Conservation (phyloP, 1,284 basidiomycete species). For the Dichomitus squalens region DNA sequence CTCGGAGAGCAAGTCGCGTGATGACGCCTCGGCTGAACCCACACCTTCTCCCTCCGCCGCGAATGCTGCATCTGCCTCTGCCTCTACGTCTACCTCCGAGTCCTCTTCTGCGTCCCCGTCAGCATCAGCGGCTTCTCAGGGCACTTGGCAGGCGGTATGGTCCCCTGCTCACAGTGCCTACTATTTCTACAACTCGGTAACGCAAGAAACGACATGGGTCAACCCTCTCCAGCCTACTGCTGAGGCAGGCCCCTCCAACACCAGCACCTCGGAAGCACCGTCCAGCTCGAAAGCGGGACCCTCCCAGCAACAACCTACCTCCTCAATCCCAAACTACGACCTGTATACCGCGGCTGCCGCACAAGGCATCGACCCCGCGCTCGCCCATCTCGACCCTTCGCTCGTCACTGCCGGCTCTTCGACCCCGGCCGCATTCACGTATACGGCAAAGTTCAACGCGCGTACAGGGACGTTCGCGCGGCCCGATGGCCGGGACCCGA, state of each 20-base stretch:
- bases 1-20: conserved; percentile 3
- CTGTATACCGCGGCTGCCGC: conserved; percentile 66
- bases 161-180: conserved; percentile 81
- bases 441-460: conserved; percentile 81
- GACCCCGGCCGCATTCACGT: conserved; percentile 46
- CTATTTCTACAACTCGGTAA: conserved; percentile 85
- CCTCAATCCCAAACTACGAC: conserved; percentile 35
- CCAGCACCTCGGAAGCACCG: conserved; percentile 28
- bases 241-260: conserved; percentile 23
- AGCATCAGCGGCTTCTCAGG: conserved; percentile 25
- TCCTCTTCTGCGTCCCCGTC: conserved; percentile 10
- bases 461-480: conserved; percentile 81
- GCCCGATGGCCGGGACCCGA: conserved; percentile 66
- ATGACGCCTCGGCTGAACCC: conserved; percentile 1
- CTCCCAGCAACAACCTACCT: conserved; percentile 17
- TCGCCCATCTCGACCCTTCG: conserved; percentile 81
- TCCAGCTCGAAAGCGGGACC: conserved; percentile 24
- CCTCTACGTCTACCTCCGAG: conserved; percentile 12
- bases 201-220: conserved; percentile 86
- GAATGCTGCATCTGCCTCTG: conserved; percentile 8
- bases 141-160: conserved; percentile 85
- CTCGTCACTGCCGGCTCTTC: conserved; percentile 50
- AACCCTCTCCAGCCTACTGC: conserved; percentile 67
- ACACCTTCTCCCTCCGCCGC: conserved; percentile 10
- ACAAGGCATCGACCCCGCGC: conserved; percentile 83